A percentile compares a stretch with the other conserved stretches of the same genome.
These are phyloP conservation scores for Ganoderma sinense DNA, from an alignment of 1,284 basidiomycete species.

Conservation along the genomic window DNA sequence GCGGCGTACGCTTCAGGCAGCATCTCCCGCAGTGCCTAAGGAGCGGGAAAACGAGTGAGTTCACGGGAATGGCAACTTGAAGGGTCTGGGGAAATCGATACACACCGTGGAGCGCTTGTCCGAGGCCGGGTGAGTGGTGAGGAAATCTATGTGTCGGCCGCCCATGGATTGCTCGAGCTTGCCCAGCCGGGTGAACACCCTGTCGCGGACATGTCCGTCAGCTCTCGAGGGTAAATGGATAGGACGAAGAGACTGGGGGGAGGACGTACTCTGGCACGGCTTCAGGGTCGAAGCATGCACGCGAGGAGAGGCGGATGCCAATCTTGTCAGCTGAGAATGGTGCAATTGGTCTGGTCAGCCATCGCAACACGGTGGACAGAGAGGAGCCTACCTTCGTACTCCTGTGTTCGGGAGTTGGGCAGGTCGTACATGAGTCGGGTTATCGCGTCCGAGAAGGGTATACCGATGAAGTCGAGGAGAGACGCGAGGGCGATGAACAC, in stretches of 20 bases:
- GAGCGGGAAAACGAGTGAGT: background rate
- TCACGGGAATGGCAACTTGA: background rate
- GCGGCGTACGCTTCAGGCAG: constrained; percentile 65
- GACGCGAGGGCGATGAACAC: constrained; percentile 59
- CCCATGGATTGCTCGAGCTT: constrained; percentile 53
- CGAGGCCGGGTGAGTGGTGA: constrained; percentile 82
- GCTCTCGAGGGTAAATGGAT: background rate
- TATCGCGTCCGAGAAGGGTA: constrained; percentile 51
- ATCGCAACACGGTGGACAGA: background rate
- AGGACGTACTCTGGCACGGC: constrained; percentile 72
- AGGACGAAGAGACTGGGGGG: constrained; percentile 10
- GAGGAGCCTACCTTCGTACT: constrained; percentile 74
- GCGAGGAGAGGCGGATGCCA: constrained; percentile 75
- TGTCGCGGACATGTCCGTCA: constrained; percentile 35
- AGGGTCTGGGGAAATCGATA: constrained; percentile 5
- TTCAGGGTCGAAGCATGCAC: constrained; percentile 83
- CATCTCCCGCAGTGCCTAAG: constrained; percentile 59
- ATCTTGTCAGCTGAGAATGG: constrained; percentile 71
- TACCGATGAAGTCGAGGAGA: constrained; percentile 61
- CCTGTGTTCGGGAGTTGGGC: constrained; percentile 86
- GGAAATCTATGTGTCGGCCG: constrained; percentile 52
- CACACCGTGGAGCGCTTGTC: constrained; percentile 73
- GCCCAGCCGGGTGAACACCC: constrained; percentile 74
- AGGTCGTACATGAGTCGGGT: constrained; percentile 72
- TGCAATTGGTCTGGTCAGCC: background rate